Base-by-base conservation (phyloP, 2,329 filamentous ascomycete genomes). In the Arthroderma sp. region DNA sequence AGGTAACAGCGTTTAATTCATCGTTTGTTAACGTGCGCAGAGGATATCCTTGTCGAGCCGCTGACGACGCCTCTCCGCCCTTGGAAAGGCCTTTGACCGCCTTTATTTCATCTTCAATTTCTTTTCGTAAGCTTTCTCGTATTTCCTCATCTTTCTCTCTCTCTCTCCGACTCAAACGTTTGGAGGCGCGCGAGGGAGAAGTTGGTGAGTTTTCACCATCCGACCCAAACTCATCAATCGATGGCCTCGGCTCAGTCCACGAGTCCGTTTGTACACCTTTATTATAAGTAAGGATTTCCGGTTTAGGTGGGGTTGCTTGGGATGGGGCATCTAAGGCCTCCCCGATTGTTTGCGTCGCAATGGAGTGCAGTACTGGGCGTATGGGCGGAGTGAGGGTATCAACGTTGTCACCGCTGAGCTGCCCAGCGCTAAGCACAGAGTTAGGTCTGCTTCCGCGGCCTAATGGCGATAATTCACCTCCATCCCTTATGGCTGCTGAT, bases 251-350 rank as follows among this genome's bases (percentile, higher is more conserved):
- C 5, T 66, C 65, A 11, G 72, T 70, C 78, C 84, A 84, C 50
- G 81, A 78, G 56, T 82, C 78, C 10, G 91, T 95, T 64, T 98
- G 93, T 22, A 96, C 87, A 45, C 81, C 88, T 68, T 95, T 96
- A 72, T 85, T 96, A 71, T 98, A 98, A 43, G 87, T 94, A 58
- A 94, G 87, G 48, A 94, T 73, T 63, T 98, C 91, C 52, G 68
- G 68, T 54, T 68, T 72, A 43, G 64, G 60, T 6, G 52, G 82
- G 78, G 45, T 81, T 77, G 31, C 82, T 94, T 88, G 64, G 83
- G 87, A 48, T 91, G 76, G 31, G 85, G 87, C 11, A 80, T 78
- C 5, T 83, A 74, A 7, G 78, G 78, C 1, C 87, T 79, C 82
- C 15, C 94, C 75, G 3, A 78, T 47, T 6, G 51, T 81, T 57